phyloP scores from a whole-genome alignment of 2,329 filamentous ascomycete species.

The Penicillium freii region DNA sequence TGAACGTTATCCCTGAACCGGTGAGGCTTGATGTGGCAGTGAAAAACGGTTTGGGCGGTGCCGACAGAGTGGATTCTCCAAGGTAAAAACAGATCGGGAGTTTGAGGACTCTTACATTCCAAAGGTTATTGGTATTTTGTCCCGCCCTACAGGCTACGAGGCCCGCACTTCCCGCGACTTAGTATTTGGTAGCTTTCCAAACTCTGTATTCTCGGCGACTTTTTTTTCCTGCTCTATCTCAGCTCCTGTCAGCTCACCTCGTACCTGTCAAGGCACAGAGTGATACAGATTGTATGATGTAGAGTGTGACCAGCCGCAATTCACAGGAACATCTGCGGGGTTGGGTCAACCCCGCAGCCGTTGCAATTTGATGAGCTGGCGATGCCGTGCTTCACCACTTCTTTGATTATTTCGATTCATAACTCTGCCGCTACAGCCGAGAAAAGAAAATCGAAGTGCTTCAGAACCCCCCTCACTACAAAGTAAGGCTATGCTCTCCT shows the following conservation, averaged over 20 bases:
- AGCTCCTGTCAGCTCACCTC: background rate
- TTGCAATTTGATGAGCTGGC: conserved; percentile 22
- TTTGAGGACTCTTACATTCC: conserved; percentile 12
- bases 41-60: conserved; percentile 32
- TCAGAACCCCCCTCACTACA: conserved; percentile 3
- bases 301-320: conserved; percentile 4
- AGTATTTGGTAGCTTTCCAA: background rate
- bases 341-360: conserved; percentile 16
- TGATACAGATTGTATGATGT: background rate
- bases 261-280: background rate
- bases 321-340: conserved; percentile 18
- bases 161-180: background rate
- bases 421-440: conserved; percentile 12
- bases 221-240: background rate
- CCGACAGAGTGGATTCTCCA: conserved; percentile 21
- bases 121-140: background rate
- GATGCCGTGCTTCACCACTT: conserved; percentile 19
- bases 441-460: background rate
- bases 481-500: background rate
- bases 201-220: background rate
- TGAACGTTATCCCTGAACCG: conserved; percentile 8
- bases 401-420: conserved; percentile 15
- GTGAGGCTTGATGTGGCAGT: conserved; percentile 37
- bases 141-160: background rate
- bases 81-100: conserved; percentile 18